phyloP scores from a whole-genome alignment of 2,329 filamentous ascomycete genomes.

The Biscogniauxia marginata region DNA sequence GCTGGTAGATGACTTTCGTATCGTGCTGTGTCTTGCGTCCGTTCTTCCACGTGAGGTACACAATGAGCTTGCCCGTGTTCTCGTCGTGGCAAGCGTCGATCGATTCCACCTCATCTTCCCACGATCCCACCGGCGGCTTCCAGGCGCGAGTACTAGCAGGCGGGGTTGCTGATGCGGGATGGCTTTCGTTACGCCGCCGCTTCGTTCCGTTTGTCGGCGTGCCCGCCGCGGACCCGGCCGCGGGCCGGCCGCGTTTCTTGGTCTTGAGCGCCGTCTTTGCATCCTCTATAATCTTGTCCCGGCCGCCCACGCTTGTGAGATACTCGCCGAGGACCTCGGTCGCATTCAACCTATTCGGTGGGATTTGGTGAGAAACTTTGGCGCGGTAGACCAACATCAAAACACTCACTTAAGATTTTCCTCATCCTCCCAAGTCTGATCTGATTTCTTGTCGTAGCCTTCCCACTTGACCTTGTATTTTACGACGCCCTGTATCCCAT shows the following conservation, averaged over 20 bases:
- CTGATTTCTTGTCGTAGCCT: conserved; percentile 67
- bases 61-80: conserved; percentile 56
- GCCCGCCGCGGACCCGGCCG: conserved; percentile 35
- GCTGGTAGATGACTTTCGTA: conserved; percentile 65
- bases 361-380: conserved; percentile 8
- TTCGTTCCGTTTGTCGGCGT: conserved; percentile 42
- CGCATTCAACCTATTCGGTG: conserved; percentile 50
- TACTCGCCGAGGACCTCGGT: conserved; percentile 64
- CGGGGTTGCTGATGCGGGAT: conserved; percentile 49
- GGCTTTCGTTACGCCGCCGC: conserved; percentile 47
- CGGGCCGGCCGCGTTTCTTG: conserved; percentile 58
- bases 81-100: conserved; percentile 74
- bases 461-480: conserved; percentile 79
- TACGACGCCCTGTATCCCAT: conserved; percentile 43
- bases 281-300: conserved; percentile 51
- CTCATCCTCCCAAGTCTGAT: conserved; percentile 78
- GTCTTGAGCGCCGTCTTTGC: conserved; percentile 48
- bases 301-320: conserved; percentile 61
- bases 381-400: conserved; percentile 3
- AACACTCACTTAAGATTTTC: conserved; percentile 60
- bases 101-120: conserved; percentile 70
- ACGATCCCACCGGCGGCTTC: conserved; percentile 69
- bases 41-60: conserved; percentile 73
- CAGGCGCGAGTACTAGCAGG: conserved; percentile 50
- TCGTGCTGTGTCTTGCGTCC: conserved; percentile 72